Conservation (phyloP, 192 early-diverging fungal species). For the Thoreauomyces humboldtii region DNA sequence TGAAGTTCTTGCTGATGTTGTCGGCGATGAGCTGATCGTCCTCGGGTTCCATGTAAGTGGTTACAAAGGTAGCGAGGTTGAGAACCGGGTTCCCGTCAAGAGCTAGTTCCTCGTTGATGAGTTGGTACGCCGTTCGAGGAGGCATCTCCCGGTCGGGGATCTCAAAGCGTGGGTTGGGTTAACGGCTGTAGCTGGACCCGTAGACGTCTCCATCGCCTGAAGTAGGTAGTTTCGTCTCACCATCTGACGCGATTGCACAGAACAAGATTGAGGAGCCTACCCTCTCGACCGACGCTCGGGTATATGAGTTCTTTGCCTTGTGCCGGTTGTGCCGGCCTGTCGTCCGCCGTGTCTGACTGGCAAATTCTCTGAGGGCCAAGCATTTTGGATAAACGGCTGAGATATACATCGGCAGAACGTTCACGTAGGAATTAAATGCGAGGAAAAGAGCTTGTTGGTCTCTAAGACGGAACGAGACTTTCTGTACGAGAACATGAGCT, state of each 20-base stretch:
- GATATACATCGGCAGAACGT: neutral
- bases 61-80: constrained; percentile 78
- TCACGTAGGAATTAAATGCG: too few species aligned
- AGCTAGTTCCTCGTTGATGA: constrained; percentile 70
- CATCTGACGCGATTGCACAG: too few species aligned
- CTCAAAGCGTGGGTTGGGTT: constrained; percentile 1
- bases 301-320: neutral
- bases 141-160: constrained; percentile 13
- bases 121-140: constrained; percentile 53
- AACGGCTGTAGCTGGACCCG: neutral
- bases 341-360: neutral
- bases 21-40: constrained; percentile 75
- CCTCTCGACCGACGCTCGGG: neutral
- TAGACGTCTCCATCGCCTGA: constrained; percentile 3
- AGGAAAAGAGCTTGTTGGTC: too few species aligned
- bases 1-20: constrained; percentile 75
- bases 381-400: neutral
- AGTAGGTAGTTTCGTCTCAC: too few species aligned
- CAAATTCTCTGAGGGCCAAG: constrained; percentile 1
- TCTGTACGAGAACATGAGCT: too few species aligned
- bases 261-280: too few species aligned
- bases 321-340: neutral
- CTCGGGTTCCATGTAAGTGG: constrained; percentile 79
- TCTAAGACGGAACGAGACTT: too few species aligned
- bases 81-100: constrained; percentile 75